Base-by-base conservation (phyloP, 2,329 filamentous ascomycete species). In the Phialemonium atrogriseum region DNA sequence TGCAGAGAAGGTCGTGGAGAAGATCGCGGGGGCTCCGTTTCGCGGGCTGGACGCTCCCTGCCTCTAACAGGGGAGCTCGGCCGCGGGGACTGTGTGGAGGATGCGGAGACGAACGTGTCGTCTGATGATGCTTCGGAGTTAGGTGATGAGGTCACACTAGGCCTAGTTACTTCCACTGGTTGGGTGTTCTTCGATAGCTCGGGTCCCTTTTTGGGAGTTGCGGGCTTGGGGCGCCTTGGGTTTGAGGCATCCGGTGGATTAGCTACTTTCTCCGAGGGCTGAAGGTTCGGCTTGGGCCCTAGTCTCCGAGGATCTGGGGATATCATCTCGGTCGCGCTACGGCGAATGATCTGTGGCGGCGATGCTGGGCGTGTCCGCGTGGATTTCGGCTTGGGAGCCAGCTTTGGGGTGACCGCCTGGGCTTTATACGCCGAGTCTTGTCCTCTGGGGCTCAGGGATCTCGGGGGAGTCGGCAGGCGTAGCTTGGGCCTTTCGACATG, bases 91-190 rank as follows among this genome's bases (percentile, higher is more conserved):
- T 49, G 42, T 21, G 41, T 37, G 14, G 51, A 54, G 24, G 55
- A 51, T 25, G 51, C 47, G 19, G 60, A 51, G 32, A 56, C 62
- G 40, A 70, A 69, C 1, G 59, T 66, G 33, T 68, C 64, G 38
- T 65, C 47, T 4, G 65, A 67, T 5, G 60, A 64, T 5, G 42
- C 47, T 4, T n/a, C n/a, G n/a, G n/a, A n/a, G n/a, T n/a, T n/a
- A n/a, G n/a, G n/a, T 11, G 16, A 5, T 21, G 16, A 12, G 19
- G 27, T 21, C 17, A 13, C n/a, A 15, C 10, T 19, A 7, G 6
- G 23, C 13, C 15, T 15, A 18, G 7, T 20, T 16, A 15, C 11
- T 16, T 30, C 15, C 10, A 15, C 22, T 16, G 25, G 30, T 11
- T 16, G 16, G 11, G n/a, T n/a, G n/a, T n/a, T n/a, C n/a, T n/a